phyloP scores from a whole-genome alignment of 108 stramenopile species.

The Pseudonitzschia multiseries region DNA sequence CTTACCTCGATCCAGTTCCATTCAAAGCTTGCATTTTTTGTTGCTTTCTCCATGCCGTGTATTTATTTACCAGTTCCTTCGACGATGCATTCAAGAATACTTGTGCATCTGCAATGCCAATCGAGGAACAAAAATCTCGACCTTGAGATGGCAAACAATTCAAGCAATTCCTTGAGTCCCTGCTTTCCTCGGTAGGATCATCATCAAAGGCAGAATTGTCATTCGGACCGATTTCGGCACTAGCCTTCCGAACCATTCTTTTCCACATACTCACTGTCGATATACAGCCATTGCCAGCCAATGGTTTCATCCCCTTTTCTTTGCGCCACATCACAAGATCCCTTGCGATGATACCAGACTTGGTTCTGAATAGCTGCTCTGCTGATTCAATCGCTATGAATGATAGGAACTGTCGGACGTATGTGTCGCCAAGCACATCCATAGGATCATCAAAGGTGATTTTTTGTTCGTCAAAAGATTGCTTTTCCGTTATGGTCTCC shows the following conservation, averaged over 20 bases:
- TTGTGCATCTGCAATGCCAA: slow-evolving; percentile 1
- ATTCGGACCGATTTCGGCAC: not conserved
- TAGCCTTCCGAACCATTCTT: not conserved
- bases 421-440: not conserved
- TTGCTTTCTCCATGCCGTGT: not conserved
- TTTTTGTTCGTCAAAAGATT: not conserved
- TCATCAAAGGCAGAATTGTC: not conserved
- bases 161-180: not conserved
- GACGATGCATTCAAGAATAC: not conserved
- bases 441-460: not conserved
- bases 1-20: not conserved
- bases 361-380: not conserved
- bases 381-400: not conserved
- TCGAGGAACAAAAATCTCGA: not conserved
- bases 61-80: not conserved
- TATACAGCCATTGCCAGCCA: not conserved
- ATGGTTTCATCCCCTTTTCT: slow-evolving; percentile 14
- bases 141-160: slow-evolving; percentile 5
- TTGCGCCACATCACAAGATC: slow-evolving; percentile 13
- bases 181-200: not conserved
- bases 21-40: not conserved
- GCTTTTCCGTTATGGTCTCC: too few relatives aligned
- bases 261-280: slow-evolving; percentile 5
- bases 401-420: not conserved
- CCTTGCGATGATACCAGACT: not conserved